Base-by-base conservation (phyloP, 495 filamentous ascomycete species). In the Talaromyces liani region DNA sequence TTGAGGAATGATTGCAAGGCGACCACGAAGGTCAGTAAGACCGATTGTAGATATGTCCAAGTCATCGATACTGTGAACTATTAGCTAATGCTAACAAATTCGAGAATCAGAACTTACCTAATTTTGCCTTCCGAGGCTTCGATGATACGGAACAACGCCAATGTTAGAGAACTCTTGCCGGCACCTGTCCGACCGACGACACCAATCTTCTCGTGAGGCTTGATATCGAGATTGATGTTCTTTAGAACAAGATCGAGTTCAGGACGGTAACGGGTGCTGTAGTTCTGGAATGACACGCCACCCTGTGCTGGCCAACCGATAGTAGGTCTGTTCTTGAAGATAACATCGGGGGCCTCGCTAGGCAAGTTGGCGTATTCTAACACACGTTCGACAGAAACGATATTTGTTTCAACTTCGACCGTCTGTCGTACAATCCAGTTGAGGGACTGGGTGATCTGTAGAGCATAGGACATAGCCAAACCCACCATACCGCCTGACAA, bases 371-470 rank as follows among this genome's bases (percentile, higher is more conserved):
- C 91, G 74, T 99, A 99, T 76, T 99, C 95, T 63, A 98, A 87
- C 49, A 98, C 91, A 64, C 95, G 88, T 83, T 99, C 95, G 61
- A 99, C 95, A 10, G 95, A 96, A 63, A 99, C 93, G 65, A 98
- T 98, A 76, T 99, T 99, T 41, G 94, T 98, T 80, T 99, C 95
- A 33, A 98, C 95, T 76, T 99, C 95, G 16, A 99, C 95, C 4
- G 94, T 97, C 78, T 99, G 95, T 61, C 95, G 89, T 54, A 99
- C 95, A 69, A 99, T 97, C 94, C 94, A 99, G 79, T 99, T 99
- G 65, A 99, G 81, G n/a, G 93, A 95, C 70, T 91, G 89, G 20
- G 95, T 99, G 71, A 98, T 98, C 77, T 97, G 91, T 65, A 99
- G 82, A 56, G 92, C 94, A 74, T 98, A 97, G 45, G 92, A 95